Conservation (phyloP, 371 early-diverging fungal species). For the Blakeslea trispora region DNA sequence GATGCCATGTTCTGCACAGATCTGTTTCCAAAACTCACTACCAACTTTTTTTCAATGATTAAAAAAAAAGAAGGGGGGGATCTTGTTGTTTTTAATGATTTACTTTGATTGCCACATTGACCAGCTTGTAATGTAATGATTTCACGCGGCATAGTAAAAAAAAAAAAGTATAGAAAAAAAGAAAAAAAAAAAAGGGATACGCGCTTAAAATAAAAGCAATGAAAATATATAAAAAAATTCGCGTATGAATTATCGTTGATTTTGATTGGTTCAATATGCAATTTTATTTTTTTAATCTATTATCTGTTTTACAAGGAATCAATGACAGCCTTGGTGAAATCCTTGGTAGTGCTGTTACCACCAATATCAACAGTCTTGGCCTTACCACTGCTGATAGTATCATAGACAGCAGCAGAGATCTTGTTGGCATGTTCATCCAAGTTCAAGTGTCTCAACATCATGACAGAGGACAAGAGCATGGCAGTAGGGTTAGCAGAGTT, state of each 20-base stretch:
- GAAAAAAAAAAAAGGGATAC: neutral
- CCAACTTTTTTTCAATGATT: conserved; percentile 63
- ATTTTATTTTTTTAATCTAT: too few relatives aligned
- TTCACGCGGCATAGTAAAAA: conserved; percentile 72
- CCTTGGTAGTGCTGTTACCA: conserved; percentile 72
- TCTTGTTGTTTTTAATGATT: too few relatives aligned
- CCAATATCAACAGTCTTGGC: conserved; percentile 47
- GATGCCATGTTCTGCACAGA: conserved; percentile 92
- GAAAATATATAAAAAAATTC: too few relatives aligned
- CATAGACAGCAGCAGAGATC: conserved; percentile 77
- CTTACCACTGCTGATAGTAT: conserved; percentile 20
- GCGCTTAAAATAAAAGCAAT: too few relatives aligned
- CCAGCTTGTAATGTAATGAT: conserved; percentile 95
- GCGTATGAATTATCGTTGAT: too few relatives aligned
- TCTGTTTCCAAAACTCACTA: conserved; percentile 90
- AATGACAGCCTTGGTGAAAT: conserved; percentile 87
- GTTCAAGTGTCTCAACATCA: conserved; percentile 97
- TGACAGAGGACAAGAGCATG: conserved; percentile 87
- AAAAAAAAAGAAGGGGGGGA: neutral
- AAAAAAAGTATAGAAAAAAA: too few relatives aligned
- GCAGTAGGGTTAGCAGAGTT: conserved; percentile 96
- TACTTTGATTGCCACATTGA: conserved; percentile 98
- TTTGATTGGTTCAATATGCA: too few relatives aligned
- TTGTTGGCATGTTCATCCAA: conserved; percentile 75
- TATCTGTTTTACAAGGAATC: conserved; percentile 64